Base-by-base conservation (phyloP, 371 early-diverging fungal species). In the Actinomucor elegans region DNA sequence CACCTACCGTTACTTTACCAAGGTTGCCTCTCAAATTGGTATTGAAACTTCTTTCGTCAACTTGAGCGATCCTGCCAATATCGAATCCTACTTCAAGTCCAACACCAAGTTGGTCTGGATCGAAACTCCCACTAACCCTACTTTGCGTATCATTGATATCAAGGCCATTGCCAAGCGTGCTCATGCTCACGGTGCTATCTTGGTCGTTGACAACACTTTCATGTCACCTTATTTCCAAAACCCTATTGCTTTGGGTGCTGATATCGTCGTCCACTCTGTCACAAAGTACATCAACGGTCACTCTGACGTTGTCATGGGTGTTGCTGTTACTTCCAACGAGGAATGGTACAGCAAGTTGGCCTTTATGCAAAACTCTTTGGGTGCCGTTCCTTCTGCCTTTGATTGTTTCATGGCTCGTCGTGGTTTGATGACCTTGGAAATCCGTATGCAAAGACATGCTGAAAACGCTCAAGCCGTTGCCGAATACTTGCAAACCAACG, bases 181-280 rank as follows among this genome's bases (percentile, higher is more conserved):
- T n/a, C 94, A 94, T 71, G 71, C 80, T 28, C 79, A 86, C 56
- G 88, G 86, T 44, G 85, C 86, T 41, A 57, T 87, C 51, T 75
- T 97, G 33, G 96, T 95, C n/a, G 96, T 98, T 33, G 97, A 97
- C 81, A 98, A 97, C 85, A 98, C 98, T n/a, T 97, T 98, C 76
- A 85, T 97, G 90, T 83, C 84, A 55, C 95, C 98, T 32, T 95
- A 91, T 81, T 94, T 96, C 89, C 97, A 97, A 75, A 90, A 86
- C 66, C 97, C 98, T 8, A 79, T 97, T 21, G 52, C 72, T 9
- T 77, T 96, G 52, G 98, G 98, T 49, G 98, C 97, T 36, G 98
- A 98, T 69, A 81, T 97, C 52, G 96, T 93, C n/a, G 90, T 96
- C 20, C 97, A 98, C 80, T 94, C 95, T n/a, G 94, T 93, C 24